Base-by-base conservation (phyloP, 2,329 filamentous ascomycete genomes). In the Penicillium sp. region DNA sequence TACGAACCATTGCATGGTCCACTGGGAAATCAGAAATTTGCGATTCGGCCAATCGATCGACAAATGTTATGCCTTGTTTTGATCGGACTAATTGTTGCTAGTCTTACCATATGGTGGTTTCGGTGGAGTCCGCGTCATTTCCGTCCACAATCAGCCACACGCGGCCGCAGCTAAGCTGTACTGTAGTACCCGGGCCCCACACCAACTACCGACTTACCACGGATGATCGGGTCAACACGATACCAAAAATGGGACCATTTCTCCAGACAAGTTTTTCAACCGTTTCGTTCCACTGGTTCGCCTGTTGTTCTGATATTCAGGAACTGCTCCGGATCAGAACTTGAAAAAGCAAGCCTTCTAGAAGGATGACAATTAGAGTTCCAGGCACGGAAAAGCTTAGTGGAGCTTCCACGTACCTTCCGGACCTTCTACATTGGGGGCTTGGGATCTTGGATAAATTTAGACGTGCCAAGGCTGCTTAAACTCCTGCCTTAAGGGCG, bases 341-440 rank as follows among this genome's bases (percentile, higher is more conserved):
- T 46, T 26, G 24, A 9, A 46, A 29, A 1, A 0, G 14, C 14
- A 26, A n/a, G 8, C 6, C 43, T 21, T 35, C 21, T 33, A 4
- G 31, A 49, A 55, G 46, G 6, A 24, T 24, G 24, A 26, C 26
- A 55, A 55, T 46, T 55, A 46, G 26, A 45, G 53, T 46, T 55
- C 29, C 46, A 55, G 53, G 53, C 29, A 55, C 53, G 39, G 26
- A 49, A 43, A 37, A 14, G 39, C 39, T 37, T 33, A 10, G 47
- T 49, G 47, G 47, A 33, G 9, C 7, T 37, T 49, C 47, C 19
- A 49, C 47, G 29, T 49, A 33, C 21, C 7, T 37, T 49, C 29
- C 35, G 35, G 35, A 42, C 39, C 19, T 42, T 22, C 39, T 42
- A 42, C 39, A 11, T 42, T 22, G 19, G 19, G 39, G 19, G 39